Evolutionary conservation across 1,284 basidiomycete species (phyloP).

Genomic region (Prillingera fragicola): DNA sequence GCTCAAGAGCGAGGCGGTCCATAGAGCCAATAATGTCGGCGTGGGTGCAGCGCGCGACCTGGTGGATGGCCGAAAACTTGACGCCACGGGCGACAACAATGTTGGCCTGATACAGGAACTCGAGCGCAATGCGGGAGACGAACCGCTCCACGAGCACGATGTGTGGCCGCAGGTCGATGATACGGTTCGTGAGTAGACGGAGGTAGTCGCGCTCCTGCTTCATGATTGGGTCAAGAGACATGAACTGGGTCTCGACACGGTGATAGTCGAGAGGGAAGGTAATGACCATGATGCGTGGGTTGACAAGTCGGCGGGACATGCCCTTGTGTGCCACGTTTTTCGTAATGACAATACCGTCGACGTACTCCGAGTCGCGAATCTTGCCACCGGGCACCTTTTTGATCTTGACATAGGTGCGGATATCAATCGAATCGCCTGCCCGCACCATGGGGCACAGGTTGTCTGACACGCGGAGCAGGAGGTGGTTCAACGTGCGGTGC

Average conservation of each 20-base stretch:
- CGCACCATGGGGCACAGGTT: slow-evolving; percentile 48
- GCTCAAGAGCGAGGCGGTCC: slow-evolving; percentile 86
- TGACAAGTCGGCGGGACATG: slow-evolving; percentile 51
- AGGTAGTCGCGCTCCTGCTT: slow-evolving; percentile 94
- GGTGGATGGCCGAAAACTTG: slow-evolving; percentile 78
- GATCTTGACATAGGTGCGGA: slow-evolving; percentile 92
- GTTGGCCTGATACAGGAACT: slow-evolving; percentile 77
- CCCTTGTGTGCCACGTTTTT: slow-evolving; percentile 96
- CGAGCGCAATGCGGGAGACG: slow-evolving; percentile 85
- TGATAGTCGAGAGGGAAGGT: slow-evolving; percentile 95
- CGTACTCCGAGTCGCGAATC: slow-evolving; percentile 89
- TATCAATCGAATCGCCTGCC: slow-evolving; percentile 77
- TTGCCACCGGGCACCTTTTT: slow-evolving; percentile 95
- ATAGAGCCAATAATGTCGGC: slow-evolving; percentile 92
- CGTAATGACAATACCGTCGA: slow-evolving; percentile 94
- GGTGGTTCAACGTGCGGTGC: slow-evolving; percentile 72
- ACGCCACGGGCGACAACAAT: slow-evolving; percentile 88
- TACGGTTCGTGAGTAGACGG: slow-evolving; percentile 78
- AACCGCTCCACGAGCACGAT: slow-evolving; percentile 87
- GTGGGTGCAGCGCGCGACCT: slow-evolving; percentile 88
- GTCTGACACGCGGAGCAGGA: slow-evolving; percentile 50
- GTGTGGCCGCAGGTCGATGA: slow-evolving; percentile 85
- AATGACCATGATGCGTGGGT: slow-evolving; percentile 88
- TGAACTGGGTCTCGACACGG: slow-evolving; percentile 86
- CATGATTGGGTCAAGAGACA: slow-evolving; percentile 86